A percentile compares a stretch with the other conserved stretches of the same genome.
Evolutionary conservation across 2,329 filamentous ascomycete species (phyloP).

Genomic region (Epicoccum sorghinum): DNA sequence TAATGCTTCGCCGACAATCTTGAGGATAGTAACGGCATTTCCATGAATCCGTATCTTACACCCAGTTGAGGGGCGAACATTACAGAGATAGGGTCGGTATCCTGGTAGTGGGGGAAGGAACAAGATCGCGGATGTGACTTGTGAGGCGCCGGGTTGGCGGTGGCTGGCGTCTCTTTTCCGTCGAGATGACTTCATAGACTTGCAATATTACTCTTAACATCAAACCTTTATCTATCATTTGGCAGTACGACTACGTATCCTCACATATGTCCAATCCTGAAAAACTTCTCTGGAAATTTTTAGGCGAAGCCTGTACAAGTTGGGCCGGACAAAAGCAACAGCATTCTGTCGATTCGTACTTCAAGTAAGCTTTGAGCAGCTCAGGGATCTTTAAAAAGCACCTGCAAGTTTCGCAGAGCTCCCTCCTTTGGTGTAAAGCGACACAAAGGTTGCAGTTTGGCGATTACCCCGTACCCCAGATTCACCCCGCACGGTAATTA

Average conservation of each 20-base stretch:
- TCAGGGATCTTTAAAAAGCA: background rate
- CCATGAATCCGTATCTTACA: background rate
- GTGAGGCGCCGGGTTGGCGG: conserved; percentile 3
- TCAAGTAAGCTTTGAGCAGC: background rate
- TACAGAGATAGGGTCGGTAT: conserved; percentile 5
- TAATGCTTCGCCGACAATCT: background rate
- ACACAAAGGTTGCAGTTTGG: background rate
- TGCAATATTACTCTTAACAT: too few species aligned
- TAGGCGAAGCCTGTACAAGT: too few species aligned
- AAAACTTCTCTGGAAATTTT: too few species aligned
- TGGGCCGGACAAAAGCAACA: background rate
- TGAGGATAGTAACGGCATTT: conserved; percentile 7
- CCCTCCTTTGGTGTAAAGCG: too few species aligned
- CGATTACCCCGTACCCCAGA: conserved; percentile 8
- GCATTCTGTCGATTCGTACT: background rate
- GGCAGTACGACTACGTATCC: too few species aligned
- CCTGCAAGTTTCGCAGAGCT: too few species aligned
- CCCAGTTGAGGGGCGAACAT: background rate
- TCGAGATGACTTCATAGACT: background rate
- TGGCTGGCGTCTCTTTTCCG: background rate
- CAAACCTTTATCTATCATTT: too few species aligned
- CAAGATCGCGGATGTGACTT: background rate
- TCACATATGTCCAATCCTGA: too few species aligned
- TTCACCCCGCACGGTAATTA: conserved; percentile 18
- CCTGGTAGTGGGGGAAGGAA: background rate